phyloP scores from a whole-genome alignment of 2,329 filamentous ascomycete species.

The Albophoma yamanashiensis region DNA sequence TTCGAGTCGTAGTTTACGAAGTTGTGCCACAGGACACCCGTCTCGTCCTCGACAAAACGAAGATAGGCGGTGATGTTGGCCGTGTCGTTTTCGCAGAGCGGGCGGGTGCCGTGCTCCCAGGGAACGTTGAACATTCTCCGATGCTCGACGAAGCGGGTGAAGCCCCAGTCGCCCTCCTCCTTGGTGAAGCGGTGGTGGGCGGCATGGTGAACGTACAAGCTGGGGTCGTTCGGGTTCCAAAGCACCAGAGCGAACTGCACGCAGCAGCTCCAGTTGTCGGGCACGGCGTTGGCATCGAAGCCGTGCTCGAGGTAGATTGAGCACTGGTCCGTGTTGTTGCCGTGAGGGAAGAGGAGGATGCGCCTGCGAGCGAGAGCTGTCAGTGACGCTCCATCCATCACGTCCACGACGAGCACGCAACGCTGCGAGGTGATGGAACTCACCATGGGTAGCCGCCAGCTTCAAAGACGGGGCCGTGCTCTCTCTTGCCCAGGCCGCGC shows the following conservation, averaged over 20 bases:
- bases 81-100: slow-evolving; percentile 65
- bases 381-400: neutral
- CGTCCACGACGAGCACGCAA: neutral
- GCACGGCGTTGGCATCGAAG: slow-evolving; percentile 62
- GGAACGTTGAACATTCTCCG: slow-evolving; percentile 70
- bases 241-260: slow-evolving; percentile 91
- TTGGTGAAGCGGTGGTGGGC: slow-evolving; percentile 95
- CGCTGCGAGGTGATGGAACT: slow-evolving; percentile 16
- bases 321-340: slow-evolving; percentile 86
- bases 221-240: slow-evolving; percentile 91
- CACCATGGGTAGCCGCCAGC: slow-evolving; percentile 83
- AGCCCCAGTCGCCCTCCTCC: slow-evolving; percentile 97
- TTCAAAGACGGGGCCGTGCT: slow-evolving; percentile 80
- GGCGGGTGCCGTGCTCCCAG: slow-evolving; percentile 60
- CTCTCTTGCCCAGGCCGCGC: slow-evolving; percentile 64
- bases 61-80: slow-evolving; percentile 78
- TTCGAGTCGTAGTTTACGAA: slow-evolving; percentile 97
- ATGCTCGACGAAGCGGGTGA: slow-evolving; percentile 90
- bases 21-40: slow-evolving; percentile 83
- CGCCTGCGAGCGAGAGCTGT: slow-evolving; percentile 44
- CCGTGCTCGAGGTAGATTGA: slow-evolving; percentile 97
- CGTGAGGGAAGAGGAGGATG: slow-evolving; percentile 88
- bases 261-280: slow-evolving; percentile 93
- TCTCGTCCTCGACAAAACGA: slow-evolving; percentile 75
- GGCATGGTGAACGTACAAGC: slow-evolving; percentile 65